These are phyloP conservation scores for Torulaspora indica DNA, from an alignment of 805 yeast genomes.

Conservation along the genomic window DNA sequence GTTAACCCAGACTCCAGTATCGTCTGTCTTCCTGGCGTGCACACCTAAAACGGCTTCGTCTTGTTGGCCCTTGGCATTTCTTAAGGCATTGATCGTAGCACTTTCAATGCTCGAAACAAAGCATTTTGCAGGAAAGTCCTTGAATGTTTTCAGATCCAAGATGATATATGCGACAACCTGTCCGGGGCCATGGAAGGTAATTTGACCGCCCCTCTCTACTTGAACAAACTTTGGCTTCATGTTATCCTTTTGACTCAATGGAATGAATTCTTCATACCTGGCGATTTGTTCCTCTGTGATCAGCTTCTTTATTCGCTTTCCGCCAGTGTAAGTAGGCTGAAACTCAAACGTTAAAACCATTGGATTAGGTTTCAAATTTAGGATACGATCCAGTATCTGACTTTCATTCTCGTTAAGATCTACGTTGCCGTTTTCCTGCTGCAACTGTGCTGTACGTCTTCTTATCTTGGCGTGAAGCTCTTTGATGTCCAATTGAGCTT, in stretches of 20 bases:
- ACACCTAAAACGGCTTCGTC: constrained; percentile 18
- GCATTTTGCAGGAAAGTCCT: constrained; percentile 55
- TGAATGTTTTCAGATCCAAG: constrained; percentile 60
- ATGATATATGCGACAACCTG: constrained; percentile 84
- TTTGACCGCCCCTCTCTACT: constrained; percentile 88
- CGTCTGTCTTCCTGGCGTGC: constrained; percentile 45
- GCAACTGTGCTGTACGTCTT: constrained; percentile 39
- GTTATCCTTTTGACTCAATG: constrained; percentile 25
- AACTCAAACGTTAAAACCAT: constrained; percentile 78
- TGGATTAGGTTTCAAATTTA: constrained; percentile 55
- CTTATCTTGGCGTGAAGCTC: constrained; percentile 46
- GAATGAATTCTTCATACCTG: constrained; percentile 24
- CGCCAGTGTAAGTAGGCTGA: constrained; percentile 84
- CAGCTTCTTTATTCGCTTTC: constrained; percentile 67
- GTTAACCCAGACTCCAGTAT: constrained; percentile 87
- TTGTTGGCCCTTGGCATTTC: constrained; percentile 10
- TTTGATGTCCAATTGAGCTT: constrained; percentile 55
- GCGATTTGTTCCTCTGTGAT: constrained; percentile 36
- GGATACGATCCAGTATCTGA: constrained; percentile 41
- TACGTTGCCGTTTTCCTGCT: constrained; percentile 34
- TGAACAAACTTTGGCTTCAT: constrained; percentile 64
- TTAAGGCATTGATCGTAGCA: constrained; percentile 48
- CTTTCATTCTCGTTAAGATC: constrained; percentile 45
- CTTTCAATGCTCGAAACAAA: constrained; percentile 60
- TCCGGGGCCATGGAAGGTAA: constrained; percentile 96